Percentiles rank a stretch among this genome's conserved stretches.
phyloP scores from a whole-genome alignment of 225 moss, liverwort and hornwort genomes.

The Lunularia cruciata region DNA sequence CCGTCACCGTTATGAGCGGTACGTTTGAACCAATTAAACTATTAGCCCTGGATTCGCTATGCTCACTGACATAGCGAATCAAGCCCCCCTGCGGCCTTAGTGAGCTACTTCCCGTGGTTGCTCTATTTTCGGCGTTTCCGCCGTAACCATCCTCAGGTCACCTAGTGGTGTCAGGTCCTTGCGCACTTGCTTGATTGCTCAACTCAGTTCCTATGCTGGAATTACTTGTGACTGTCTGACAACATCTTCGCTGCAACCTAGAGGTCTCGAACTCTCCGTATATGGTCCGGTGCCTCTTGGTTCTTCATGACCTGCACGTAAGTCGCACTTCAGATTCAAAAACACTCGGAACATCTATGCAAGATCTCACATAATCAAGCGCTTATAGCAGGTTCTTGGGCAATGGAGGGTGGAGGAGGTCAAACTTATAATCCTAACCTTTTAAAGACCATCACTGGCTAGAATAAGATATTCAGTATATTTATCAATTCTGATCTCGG shows the following conservation, averaged over 20 bases:
- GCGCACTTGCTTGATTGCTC: too few relatives aligned
- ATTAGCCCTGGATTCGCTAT: constrained; percentile 13
- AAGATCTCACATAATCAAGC: too few relatives aligned
- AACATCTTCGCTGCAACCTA: constrained; percentile 73
- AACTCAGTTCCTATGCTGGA: too few relatives aligned
- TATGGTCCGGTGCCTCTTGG: constrained; percentile 83
- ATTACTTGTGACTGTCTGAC: too few relatives aligned
- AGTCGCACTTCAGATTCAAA: not conserved
- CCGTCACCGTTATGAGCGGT: too few relatives aligned
- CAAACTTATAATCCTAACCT: constrained; percentile 51
- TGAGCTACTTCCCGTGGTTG: too few relatives aligned
- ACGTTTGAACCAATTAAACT: not conserved
- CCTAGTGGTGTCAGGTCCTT: too few relatives aligned
- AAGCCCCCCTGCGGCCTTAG: constrained; percentile 1
- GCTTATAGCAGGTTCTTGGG: too few relatives aligned
- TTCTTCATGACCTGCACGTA: constrained; percentile 75
- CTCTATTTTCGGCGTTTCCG: too few relatives aligned
- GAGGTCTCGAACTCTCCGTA: constrained; percentile 77
- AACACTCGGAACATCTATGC: not conserved
- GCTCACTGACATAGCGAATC: constrained; percentile 24
- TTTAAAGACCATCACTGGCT: constrained; percentile 96
- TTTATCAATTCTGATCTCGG: constrained; percentile 45
- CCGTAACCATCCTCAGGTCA: too few relatives aligned
- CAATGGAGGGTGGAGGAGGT: not conserved
- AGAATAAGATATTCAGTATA: constrained; percentile 74